Conservation (phyloP, 768 basidiomycete genomes). For the Lepiota brunneoincarnata region DNA sequence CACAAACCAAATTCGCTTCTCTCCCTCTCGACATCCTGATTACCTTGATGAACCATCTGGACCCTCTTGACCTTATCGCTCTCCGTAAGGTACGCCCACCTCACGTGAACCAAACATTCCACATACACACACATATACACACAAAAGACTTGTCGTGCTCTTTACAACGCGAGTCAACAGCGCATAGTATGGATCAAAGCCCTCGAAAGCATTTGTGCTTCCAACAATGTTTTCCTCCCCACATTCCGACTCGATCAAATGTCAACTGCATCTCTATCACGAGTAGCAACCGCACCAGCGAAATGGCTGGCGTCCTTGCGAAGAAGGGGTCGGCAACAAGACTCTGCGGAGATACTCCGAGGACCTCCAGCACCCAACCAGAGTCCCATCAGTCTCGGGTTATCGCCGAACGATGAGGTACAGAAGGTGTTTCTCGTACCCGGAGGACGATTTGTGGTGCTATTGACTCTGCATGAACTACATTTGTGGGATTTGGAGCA, state of each 20-base stretch:
- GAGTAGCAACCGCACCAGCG: conserved; percentile 13
- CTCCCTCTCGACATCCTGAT: conserved; percentile 8
- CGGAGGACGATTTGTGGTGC: conserved; percentile 15
- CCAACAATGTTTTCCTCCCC: conserved; percentile 16
- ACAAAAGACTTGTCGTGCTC: conserved; percentile 16
- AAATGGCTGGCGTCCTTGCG: conserved; percentile 10
- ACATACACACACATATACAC: too few species aligned
- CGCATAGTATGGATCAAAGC: conserved; percentile 20
- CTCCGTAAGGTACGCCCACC: conserved; percentile 2
- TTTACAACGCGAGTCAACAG: conserved; percentile 11
- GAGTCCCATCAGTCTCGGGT: not conserved
- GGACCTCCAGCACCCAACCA: not conserved
- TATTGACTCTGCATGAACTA: not conserved
- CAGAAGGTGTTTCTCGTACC: conserved; percentile 10
- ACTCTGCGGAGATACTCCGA: not conserved
- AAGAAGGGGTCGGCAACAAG: not conserved
- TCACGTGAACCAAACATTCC: not conserved
- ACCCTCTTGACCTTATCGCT: conserved; percentile 2
- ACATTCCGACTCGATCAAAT: conserved; percentile 18
- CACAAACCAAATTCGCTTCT: not conserved
- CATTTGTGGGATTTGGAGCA: conserved; percentile 8
- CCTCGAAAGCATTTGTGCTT: conserved; percentile 13
- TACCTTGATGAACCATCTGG: not conserved
- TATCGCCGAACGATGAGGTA: not conserved
- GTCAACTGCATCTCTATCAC: conserved; percentile 14